Evolutionary conservation across 768 basidiomycete genomes (phyloP), one percentile per base, ranked within the genome.

Genomic region (Kwoniella heveanensis): DNA sequence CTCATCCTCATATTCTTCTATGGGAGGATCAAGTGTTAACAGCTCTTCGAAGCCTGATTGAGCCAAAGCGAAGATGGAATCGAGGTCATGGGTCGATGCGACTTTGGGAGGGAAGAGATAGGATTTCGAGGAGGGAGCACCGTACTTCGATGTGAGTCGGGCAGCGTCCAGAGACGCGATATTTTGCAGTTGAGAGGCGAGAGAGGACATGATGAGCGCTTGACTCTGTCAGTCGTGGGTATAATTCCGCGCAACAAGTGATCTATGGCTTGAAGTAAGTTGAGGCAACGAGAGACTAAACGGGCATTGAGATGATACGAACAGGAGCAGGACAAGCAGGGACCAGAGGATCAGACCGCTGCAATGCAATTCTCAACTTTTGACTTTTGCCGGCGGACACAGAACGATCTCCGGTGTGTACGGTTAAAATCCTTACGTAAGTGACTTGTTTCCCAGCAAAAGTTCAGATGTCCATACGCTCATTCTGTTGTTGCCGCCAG

Each of bases 31-130:
- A 32, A 95, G 79, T 1, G 85, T 79, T 22, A 85, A 78, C 17
- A 96, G 84, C 52, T 90, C 89, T 1, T 87, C 79, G 67, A 92
- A 87, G 7, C 88, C 91, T 73, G 91, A 92, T 54, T 85, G 81
- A 2, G 85, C 91, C 9, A 97, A 84, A 0, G 91, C 88, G 73
- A 90, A 85, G 57, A 98, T 86, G 6, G 91, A 85, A 76, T 95
- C 88, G 61, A 96, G 82, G 80, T 98, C 93, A 77, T 96, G 89
- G 61, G 86, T 83, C 71, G 90, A 87, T 9, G 92, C 92, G 53
- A 90, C 89, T 62, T 85, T 84, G 44, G 88, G 86, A 15, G 89
- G 86, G 79, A 95, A 96, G 36, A 99, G 85, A 82, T 97, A 97
- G 0, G 92, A 94, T 75, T 88, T 86, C 0, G 85, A 17, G 29